Conservation (phyloP, 345 rosid genomes). For the Cardamine resedifolia region DNA sequence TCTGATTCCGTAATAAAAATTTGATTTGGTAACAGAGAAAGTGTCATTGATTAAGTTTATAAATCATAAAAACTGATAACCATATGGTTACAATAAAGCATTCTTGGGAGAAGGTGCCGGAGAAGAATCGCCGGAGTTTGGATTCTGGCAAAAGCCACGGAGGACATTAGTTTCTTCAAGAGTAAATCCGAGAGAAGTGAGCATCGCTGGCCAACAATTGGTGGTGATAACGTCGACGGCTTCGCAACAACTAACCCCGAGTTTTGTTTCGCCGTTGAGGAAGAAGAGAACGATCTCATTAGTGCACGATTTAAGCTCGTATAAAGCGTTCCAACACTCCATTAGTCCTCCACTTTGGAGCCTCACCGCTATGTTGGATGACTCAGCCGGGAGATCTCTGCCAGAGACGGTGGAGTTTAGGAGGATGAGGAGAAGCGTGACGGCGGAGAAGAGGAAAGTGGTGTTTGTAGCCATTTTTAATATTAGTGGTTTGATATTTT, state of each 20-base stretch:
- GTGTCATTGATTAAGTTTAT: neutral
- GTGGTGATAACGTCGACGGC: conserved; percentile 55
- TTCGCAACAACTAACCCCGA: conserved; percentile 61
- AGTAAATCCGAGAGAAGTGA: conserved; percentile 66
- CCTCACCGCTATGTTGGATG: conserved; percentile 36
- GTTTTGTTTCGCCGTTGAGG: conserved; percentile 55
- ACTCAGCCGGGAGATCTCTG: conserved; percentile 25
- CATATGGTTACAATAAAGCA: conserved; percentile 4
- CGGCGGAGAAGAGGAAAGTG: conserved; percentile 19
- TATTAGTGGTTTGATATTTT: neutral
- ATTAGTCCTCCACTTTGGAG: conserved; percentile 48
- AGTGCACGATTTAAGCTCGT: conserved; percentile 68
- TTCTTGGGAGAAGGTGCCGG: conserved; percentile 27
- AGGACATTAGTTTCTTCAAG: conserved; percentile 58
- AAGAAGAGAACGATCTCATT: conserved; percentile 65
- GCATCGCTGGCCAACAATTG: conserved; percentile 86
- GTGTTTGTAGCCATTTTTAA: conserved; percentile 29
- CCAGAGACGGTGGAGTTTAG: conserved; percentile 17
- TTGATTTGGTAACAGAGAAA: neutral
- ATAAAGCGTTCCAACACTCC: conserved; percentile 68
- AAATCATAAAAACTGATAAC: neutral
- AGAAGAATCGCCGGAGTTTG: conserved; percentile 33
- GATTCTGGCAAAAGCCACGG: conserved; percentile 51
- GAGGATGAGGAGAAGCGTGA: conserved; percentile 16
- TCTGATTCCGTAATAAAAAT: neutral